These are phyloP conservation scores for Cucurbita argyrosperma DNA, from an alignment of 306 rosid genomes.

Conservation along the genomic window DNA sequence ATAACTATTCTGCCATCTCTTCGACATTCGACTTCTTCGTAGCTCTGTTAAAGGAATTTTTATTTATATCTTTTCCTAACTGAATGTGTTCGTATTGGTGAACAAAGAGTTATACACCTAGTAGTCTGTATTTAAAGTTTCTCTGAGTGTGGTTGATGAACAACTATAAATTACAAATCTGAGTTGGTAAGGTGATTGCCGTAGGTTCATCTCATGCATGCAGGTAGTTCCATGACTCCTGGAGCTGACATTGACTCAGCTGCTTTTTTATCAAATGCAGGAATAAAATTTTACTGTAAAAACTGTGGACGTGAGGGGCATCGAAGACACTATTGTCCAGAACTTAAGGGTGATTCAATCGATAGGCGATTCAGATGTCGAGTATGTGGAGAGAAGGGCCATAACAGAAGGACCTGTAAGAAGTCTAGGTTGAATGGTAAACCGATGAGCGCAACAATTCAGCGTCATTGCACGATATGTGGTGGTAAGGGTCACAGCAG, in stretches of 20 bases:
- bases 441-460: constrained; percentile 18
- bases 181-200: not conserved
- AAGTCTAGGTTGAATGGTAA: constrained; percentile 20
- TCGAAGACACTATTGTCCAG: constrained; percentile 77
- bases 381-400: constrained; percentile 66
- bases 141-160: not conserved
- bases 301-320: constrained; percentile 92
- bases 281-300: constrained; percentile 62
- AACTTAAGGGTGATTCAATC: constrained; percentile 33
- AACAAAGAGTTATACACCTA: not conserved
- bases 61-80: not conserved
- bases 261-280: constrained; percentile 24
- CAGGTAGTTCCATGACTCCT: not conserved
- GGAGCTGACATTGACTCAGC: not conserved
- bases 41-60: too few relatives aligned
- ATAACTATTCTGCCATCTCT: not conserved
- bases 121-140: not conserved
- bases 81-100: not conserved
- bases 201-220: too few relatives aligned
- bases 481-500: constrained; percentile 56
- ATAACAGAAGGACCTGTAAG: constrained; percentile 66
- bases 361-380: constrained; percentile 35
- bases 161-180: not conserved
- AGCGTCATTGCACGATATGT: constrained; percentile 38
- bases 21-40: too few relatives aligned